Percentiles rank a stretch among this genome's conserved stretches.
Evolutionary conservation across 1,284 basidiomycete species (phyloP).

Genomic region (Fomitopsis schrenkii): DNA sequence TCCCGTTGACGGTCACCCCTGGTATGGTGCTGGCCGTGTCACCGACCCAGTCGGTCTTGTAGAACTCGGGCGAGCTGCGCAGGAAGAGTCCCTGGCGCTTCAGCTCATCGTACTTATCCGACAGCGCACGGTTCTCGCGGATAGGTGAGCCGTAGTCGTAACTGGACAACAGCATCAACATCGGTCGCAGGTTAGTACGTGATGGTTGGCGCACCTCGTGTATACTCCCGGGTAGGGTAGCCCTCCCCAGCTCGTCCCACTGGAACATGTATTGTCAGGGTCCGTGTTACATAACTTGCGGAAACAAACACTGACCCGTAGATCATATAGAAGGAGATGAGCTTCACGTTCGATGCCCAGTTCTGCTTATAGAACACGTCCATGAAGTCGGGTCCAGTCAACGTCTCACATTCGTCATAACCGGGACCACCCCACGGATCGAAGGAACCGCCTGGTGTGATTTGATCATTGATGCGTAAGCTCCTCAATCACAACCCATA

Average conservation of each 20-base stretch:
- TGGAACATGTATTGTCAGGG: constrained; percentile 22
- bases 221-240: constrained; percentile 67
- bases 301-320: constrained; percentile 45
- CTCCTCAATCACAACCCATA: neutral
- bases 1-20: constrained; percentile 42
- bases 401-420: constrained; percentile 44
- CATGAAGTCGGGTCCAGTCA: constrained; percentile 69
- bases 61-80: constrained; percentile 69
- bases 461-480: too few relatives aligned
- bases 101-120: constrained; percentile 67
- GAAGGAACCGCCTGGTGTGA: constrained; percentile 51
- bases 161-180: constrained; percentile 21
- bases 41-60: constrained; percentile 72
- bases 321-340: constrained; percentile 78
- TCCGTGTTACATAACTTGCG: neutral
- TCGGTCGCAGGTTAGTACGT: neutral
- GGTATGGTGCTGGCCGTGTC: constrained; percentile 47
- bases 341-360: constrained; percentile 73
- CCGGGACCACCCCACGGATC: constrained; percentile 74
- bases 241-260: constrained; percentile 77
- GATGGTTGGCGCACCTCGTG: constrained; percentile 30
- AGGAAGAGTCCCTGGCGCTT: constrained; percentile 75
- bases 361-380: constrained; percentile 72
- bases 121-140: constrained; percentile 65
- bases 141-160: constrained; percentile 72